Evolutionary conservation across 2,329 filamentous ascomycete species (phyloP).

Genomic region (Aureobasidium vineae): DNA sequence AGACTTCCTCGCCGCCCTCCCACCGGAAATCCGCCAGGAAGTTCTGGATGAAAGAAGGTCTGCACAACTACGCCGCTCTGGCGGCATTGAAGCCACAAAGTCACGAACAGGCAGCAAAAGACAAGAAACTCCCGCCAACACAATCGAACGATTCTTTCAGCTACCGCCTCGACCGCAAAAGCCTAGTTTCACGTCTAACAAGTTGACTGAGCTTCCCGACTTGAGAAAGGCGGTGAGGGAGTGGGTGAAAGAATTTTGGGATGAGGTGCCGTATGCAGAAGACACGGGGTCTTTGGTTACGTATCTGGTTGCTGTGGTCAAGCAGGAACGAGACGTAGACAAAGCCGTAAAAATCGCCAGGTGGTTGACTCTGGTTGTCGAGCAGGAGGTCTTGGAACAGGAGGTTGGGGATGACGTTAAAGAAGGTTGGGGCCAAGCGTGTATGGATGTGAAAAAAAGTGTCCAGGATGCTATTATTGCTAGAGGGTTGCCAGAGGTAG

Average conservation of each 20-base stretch:
- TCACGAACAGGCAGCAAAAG: not conserved
- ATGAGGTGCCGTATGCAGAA: constrained; percentile 72
- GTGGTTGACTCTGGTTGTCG: constrained; percentile 56
- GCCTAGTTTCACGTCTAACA: constrained; percentile 62
- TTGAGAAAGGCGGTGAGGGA: constrained; percentile 70
- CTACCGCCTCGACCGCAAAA: constrained; percentile 52
- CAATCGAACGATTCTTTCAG: constrained; percentile 42
- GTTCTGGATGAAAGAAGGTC: constrained; percentile 71
- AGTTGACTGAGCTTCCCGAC: constrained; percentile 57
- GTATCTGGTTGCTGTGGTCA: constrained; percentile 70
- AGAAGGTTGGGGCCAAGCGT: constrained; percentile 39
- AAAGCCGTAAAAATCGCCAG: constrained; percentile 69
- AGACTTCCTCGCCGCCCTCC: constrained; percentile 77
- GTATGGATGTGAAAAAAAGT: constrained; percentile 43
- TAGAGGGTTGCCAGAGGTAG: constrained; percentile 49
- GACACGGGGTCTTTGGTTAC: constrained; percentile 72
- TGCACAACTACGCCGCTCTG: constrained; percentile 55
- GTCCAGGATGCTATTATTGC: constrained; percentile 46
- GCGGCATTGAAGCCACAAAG: constrained; percentile 38
- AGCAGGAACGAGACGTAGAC: constrained; percentile 69
- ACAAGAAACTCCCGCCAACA: constrained; percentile 30
- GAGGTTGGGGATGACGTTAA: constrained; percentile 27
- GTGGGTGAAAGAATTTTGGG: constrained; percentile 71
- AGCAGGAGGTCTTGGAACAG: constrained; percentile 30
- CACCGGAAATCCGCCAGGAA: constrained; percentile 75